phyloP scores from a whole-genome alignment of 495 filamentous ascomycete genomes.

The Podospora pseudoanserina region DNA sequence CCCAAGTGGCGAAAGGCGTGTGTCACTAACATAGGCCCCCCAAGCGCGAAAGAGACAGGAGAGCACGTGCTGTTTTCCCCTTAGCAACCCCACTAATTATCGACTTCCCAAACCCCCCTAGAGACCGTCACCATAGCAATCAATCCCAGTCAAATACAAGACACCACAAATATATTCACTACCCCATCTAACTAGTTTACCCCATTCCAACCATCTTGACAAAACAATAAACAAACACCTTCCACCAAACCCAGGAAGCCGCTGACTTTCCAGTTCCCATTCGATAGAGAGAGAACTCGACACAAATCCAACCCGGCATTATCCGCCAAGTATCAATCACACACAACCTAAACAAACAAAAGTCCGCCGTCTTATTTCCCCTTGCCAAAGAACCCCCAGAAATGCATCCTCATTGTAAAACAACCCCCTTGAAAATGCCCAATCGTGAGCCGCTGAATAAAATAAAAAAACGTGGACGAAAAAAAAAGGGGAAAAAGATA shows the following conservation, averaged over 20 bases:
- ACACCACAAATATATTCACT: not conserved
- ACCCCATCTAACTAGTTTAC: not conserved
- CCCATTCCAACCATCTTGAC: not conserved
- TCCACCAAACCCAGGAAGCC: not conserved
- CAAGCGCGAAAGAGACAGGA: slow-evolving; percentile 38
- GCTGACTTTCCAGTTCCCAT: not conserved
- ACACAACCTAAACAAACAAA: not conserved
- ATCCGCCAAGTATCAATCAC: not conserved
- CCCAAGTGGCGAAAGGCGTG: not conserved
- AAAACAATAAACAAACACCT: not conserved
- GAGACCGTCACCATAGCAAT: not conserved
- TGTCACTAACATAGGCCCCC: slow-evolving; percentile 8
- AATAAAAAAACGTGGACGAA: not conserved
- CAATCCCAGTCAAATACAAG: not conserved
- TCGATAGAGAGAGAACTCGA: not conserved
- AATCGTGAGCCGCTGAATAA: not conserved
- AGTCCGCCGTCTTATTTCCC: not conserved
- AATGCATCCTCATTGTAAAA: not conserved
- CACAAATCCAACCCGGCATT: not conserved
- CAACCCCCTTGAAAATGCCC: not conserved
- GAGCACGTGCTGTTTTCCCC: slow-evolving; percentile 33
- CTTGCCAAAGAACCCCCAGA: not conserved
- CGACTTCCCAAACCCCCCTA: not conserved
- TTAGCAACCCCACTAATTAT: not conserved
- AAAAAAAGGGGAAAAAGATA: not conserved